phyloP scores from a whole-genome alignment of 139 green algal species.

The Diplosphaera chodatii region DNA sequence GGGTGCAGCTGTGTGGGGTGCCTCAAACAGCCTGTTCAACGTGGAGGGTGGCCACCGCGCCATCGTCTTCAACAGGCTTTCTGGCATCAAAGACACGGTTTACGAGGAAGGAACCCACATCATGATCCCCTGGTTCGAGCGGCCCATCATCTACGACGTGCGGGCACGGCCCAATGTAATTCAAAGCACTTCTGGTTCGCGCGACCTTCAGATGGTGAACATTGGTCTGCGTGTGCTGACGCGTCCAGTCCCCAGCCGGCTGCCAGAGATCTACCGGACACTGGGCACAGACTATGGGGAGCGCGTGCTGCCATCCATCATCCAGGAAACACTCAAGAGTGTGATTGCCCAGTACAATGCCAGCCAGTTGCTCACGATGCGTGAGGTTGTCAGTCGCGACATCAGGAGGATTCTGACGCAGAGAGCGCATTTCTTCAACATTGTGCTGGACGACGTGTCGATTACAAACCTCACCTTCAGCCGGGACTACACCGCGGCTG shows the following conservation, averaged over 20 bases:
- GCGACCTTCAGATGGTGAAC: constrained; percentile 98
- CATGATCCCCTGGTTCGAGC: constrained; percentile 97
- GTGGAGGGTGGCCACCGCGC: constrained; percentile 96
- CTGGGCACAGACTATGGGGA: constrained; percentile 91
- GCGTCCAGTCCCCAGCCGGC: constrained; percentile 68
- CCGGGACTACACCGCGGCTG: constrained; percentile 90
- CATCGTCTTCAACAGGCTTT: constrained; percentile 96
- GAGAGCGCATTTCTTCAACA: constrained; percentile 88
- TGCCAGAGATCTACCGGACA: constrained; percentile 92
- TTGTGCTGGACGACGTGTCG: constrained; percentile 97
- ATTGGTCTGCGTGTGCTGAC: constrained; percentile 96
- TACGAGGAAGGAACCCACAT: constrained; percentile 96
- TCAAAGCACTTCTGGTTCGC: constrained; percentile 80
- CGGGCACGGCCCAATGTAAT: constrained; percentile 90
- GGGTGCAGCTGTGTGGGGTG: constrained; percentile 57
- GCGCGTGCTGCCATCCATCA: constrained; percentile 95
- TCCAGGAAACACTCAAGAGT: constrained; percentile 93
- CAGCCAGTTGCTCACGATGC: constrained; percentile 93
- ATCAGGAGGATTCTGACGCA: constrained; percentile 89
- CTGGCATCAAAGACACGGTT: constrained; percentile 91
- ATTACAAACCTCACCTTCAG: constrained; percentile 98
- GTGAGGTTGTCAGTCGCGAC: constrained; percentile 87
- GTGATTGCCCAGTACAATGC: constrained; percentile 99
- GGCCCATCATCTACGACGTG: constrained; percentile 96
- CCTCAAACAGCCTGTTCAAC: constrained; percentile 91